Percentiles rank a stretch among this genome's conserved stretches.
These are phyloP conservation scores for Suillus alpinus DNA, from an alignment of 768 basidiomycete species.

Conservation along the genomic window DNA sequence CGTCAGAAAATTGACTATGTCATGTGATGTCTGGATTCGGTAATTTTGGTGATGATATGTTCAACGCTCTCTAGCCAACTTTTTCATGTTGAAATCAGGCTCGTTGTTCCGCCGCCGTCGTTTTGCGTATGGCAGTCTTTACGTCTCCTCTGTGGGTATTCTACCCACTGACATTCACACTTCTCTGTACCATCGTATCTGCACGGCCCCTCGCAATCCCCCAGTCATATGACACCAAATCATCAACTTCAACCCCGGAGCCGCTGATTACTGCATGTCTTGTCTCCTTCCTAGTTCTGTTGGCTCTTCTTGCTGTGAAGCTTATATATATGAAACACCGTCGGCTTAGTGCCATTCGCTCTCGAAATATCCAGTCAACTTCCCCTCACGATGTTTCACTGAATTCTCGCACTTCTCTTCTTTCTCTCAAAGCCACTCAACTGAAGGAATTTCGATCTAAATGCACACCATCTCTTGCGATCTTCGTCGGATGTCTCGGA, in stretches of 20 bases:
- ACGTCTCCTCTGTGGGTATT: background rate
- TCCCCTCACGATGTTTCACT: constrained; percentile 2
- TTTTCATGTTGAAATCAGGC: background rate
- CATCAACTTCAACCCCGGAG: background rate
- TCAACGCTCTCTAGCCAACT: background rate
- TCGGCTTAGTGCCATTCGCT: constrained; percentile 25
- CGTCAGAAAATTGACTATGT: no score
- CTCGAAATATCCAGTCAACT: constrained; percentile 3
- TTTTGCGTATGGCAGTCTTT: background rate
- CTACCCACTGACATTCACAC: background rate
- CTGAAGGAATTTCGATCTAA: constrained; percentile 1
- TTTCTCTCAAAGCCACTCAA: constrained; percentile 1
- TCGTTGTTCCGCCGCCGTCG: background rate
- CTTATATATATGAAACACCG: constrained; percentile 27
- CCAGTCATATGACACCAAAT: background rate
- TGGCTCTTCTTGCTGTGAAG: constrained; percentile 20
- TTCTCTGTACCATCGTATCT: background rate
- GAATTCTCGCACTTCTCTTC: constrained; percentile 1
- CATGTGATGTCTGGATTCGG: no score
- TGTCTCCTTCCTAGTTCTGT: constrained; percentile 15
- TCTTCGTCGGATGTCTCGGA: constrained; percentile 29
- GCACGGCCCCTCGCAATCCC: background rate
- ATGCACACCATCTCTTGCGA: constrained; percentile 6
- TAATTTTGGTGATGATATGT: no score
- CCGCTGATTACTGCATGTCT: constrained; percentile 15